Evolutionary conservation across 176 grass and related monocot species (phyloP).

Genomic region (Aegilops speltoides): DNA sequence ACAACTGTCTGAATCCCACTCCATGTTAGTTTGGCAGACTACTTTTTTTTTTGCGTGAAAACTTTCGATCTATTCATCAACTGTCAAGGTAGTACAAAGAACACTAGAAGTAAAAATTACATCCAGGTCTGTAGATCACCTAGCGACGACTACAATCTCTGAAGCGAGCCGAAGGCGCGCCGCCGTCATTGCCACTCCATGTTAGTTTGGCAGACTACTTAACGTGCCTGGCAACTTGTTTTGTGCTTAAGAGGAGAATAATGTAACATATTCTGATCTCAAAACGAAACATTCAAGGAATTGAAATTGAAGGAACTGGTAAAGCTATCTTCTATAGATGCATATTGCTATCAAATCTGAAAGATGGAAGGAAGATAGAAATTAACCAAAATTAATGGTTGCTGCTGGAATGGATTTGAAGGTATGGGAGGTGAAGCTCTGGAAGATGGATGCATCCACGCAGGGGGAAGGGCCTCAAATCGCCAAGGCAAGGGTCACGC

Average conservation of each 20-base stretch:
- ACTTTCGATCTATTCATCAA: no score
- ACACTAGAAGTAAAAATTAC: no score
- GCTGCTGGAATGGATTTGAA: not conserved
- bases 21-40: no score
- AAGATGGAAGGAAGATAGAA: not conserved
- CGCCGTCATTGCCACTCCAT: no score
- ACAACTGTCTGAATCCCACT: not conserved
- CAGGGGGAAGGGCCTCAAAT: constrained; percentile 40
- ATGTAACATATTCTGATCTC: not conserved
- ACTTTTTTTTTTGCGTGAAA: no score
- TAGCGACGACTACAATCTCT: no score
- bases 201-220: not conserved
- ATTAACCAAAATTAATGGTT: not conserved
- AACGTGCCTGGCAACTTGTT: not conserved
- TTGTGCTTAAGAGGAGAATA: not conserved
- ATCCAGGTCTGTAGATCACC: no score
- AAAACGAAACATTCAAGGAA: no score
- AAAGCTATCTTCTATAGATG: not conserved
- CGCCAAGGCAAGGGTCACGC: constrained; percentile 57
- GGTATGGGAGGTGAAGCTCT: constrained; percentile 79
- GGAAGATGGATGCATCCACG: constrained; percentile 52
- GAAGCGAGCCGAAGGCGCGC: no score
- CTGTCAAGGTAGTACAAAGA: no score
- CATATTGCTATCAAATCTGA: not conserved
- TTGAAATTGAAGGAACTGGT: not conserved